Evolutionary conservation across 371 early-diverging fungal species (phyloP).

Genomic region (Lichtheimia ornata): DNA sequence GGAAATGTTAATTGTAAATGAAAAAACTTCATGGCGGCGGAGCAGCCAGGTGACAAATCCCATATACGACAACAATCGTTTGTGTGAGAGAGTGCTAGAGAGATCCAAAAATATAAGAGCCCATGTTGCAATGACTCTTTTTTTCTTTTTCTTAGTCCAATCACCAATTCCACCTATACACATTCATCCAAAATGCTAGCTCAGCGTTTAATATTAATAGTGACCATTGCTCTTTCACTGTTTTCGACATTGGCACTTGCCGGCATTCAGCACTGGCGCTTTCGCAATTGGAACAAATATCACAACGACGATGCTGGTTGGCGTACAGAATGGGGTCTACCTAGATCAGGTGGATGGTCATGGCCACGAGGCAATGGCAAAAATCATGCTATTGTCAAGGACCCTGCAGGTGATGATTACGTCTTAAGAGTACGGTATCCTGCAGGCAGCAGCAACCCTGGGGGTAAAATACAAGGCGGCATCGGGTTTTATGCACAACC

Average conservation of each 20-base stretch:
- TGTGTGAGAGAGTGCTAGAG: no score
- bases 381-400: conserved; percentile 32
- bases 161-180: no score
- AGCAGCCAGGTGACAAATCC: no score
- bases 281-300: conserved; percentile 24
- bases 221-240: neutral
- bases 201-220: no score
- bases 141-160: neutral
- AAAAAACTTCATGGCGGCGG: no score
- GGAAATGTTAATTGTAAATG: no score
- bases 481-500: conserved; percentile 55
- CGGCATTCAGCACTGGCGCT: conserved; percentile 15
- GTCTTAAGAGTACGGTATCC: conserved; percentile 48
- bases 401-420: conserved; percentile 33
- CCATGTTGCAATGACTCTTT: neutral
- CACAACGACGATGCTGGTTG: conserved; percentile 14
- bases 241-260: neutral
- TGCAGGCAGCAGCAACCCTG: conserved; percentile 41
- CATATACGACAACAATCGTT: no score
- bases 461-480: conserved; percentile 42
- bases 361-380: conserved; percentile 24
- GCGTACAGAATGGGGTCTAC: conserved; percentile 23
- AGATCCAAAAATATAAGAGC: neutral
- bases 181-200: no score
- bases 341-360: conserved; percentile 20